Conservation (phyloP, 169 alveolate species). For the Plasmodium coatneyi region DNA sequence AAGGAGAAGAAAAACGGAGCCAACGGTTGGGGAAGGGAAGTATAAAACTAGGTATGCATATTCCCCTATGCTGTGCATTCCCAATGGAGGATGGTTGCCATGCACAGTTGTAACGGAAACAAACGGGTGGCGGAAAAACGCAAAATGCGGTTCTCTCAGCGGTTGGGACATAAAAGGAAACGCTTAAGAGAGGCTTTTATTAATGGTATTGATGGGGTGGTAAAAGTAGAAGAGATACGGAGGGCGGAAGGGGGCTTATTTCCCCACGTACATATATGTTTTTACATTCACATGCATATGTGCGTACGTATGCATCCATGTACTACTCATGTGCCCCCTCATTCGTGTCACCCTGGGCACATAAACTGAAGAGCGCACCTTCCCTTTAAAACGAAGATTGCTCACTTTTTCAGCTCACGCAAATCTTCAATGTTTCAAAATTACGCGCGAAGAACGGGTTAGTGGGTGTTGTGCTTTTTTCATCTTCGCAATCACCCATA, state of each 20-base stretch:
- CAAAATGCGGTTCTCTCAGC: background rate
- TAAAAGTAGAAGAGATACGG: background rate
- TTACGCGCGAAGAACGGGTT: background rate
- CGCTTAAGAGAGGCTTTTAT: background rate
- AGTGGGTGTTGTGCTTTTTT: background rate
- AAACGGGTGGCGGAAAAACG: background rate
- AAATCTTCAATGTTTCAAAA: background rate
- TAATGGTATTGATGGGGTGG: background rate
- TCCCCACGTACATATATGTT: background rate
- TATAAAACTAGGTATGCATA: background rate
- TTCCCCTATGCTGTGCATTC: background rate
- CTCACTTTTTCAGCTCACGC: background rate
- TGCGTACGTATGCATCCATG: background rate
- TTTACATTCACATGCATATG: background rate
- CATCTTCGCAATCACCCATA: background rate
- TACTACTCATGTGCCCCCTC: background rate
- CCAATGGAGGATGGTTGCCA: background rate
- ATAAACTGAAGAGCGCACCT: background rate
- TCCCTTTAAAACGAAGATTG: background rate
- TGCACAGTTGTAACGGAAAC: background rate
- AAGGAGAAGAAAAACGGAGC: background rate
- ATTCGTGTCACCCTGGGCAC: background rate
- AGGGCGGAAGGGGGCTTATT: background rate
- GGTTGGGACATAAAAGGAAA: background rate
- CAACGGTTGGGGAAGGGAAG: background rate